A percentile compares a stretch with the other conserved stretches of the same genome.
phyloP scores from a whole-genome alignment of 768 basidiomycete species.

The Amanita fuliginea region DNA sequence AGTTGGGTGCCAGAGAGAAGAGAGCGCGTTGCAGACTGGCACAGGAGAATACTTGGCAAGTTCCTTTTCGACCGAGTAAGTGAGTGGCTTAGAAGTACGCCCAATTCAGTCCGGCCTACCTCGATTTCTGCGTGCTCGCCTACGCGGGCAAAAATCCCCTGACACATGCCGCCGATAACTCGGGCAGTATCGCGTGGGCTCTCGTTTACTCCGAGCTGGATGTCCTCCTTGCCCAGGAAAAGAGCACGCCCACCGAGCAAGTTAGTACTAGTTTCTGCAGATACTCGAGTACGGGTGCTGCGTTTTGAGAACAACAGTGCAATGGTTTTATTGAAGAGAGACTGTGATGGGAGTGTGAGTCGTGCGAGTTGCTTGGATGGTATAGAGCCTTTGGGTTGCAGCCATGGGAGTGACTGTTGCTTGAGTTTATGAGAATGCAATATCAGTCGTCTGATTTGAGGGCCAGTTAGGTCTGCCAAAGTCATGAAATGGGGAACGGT shows the following conservation, averaged over 20 bases:
- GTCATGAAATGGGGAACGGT: constrained; percentile 69
- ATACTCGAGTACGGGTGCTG: constrained; percentile 83
- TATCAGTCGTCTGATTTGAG: constrained; percentile 62
- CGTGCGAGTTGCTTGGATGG: constrained; percentile 19
- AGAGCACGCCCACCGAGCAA: constrained; percentile 83
- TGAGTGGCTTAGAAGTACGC: neutral
- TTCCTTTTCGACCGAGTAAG: constrained; percentile 42
- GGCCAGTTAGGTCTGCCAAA: constrained; percentile 74
- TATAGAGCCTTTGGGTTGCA: constrained; percentile 39
- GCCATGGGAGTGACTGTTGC: constrained; percentile 52
- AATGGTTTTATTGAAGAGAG: constrained; percentile 72
- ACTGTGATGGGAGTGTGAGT: constrained; percentile 58
- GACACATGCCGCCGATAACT: constrained; percentile 89
- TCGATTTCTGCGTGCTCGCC: constrained; percentile 90
- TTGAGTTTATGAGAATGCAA: constrained; percentile 57
- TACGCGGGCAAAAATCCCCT: constrained; percentile 95
- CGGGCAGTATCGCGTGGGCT: constrained; percentile 70
- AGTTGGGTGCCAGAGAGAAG: constrained; percentile 92
- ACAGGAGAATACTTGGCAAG: constrained; percentile 84
- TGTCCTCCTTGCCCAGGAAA: constrained; percentile 84
- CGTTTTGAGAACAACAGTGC: constrained; percentile 91
- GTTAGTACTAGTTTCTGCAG: constrained; percentile 72
- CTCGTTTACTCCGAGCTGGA: constrained; percentile 96
- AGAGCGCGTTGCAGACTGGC: constrained; percentile 93
- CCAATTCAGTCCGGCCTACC: constrained; percentile 29